Evolutionary conservation across 768 basidiomycete species (phyloP).

Genomic region (Boletellus emodensis): DNA sequence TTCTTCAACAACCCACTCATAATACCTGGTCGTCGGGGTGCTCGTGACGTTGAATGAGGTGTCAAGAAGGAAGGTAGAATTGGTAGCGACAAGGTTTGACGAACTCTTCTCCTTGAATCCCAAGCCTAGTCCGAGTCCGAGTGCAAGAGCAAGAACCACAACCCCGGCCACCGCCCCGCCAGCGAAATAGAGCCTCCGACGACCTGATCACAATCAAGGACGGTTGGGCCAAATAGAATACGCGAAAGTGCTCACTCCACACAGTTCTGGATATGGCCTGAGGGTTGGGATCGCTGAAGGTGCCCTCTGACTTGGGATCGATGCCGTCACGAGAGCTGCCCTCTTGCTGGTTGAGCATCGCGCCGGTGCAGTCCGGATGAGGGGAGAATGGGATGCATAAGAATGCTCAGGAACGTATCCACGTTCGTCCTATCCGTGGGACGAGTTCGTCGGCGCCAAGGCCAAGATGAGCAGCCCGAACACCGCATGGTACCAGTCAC

Average conservation of each 20-base stretch:
- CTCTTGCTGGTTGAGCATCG: slow-evolving; percentile 8
- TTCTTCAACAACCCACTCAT: slow-evolving; percentile 40
- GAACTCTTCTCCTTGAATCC: slow-evolving; percentile 21
- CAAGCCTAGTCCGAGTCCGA: slow-evolving; percentile 29
- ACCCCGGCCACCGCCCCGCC: slow-evolving; percentile 8
- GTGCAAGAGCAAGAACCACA: slow-evolving; percentile 20
- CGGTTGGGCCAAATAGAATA: neutral
- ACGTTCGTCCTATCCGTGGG: slow-evolving; percentile 12
- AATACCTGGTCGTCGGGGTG: slow-evolving; percentile 39
- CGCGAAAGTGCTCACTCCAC: slow-evolving; percentile 9
- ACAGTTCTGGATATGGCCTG: neutral
- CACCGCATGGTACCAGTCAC: no score
- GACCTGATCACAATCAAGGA: slow-evolving; percentile 9
- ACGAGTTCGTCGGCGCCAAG: neutral
- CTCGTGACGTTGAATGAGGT: slow-evolving; percentile 23
- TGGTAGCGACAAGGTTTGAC: slow-evolving; percentile 17
- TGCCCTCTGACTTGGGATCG: neutral
- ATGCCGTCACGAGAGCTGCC: slow-evolving; percentile 4
- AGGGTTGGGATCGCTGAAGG: neutral
- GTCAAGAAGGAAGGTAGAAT: slow-evolving; percentile 30
- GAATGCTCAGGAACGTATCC: neutral
- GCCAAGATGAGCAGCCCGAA: no score
- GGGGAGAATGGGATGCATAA: slow-evolving; percentile 2
- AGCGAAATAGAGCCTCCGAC: slow-evolving; percentile 18
- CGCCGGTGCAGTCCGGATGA: neutral